Evolutionary conservation across 805 yeast genomes (phyloP), one percentile per base, ranked within the genome.

Genomic region (Candida sithepensis): DNA sequence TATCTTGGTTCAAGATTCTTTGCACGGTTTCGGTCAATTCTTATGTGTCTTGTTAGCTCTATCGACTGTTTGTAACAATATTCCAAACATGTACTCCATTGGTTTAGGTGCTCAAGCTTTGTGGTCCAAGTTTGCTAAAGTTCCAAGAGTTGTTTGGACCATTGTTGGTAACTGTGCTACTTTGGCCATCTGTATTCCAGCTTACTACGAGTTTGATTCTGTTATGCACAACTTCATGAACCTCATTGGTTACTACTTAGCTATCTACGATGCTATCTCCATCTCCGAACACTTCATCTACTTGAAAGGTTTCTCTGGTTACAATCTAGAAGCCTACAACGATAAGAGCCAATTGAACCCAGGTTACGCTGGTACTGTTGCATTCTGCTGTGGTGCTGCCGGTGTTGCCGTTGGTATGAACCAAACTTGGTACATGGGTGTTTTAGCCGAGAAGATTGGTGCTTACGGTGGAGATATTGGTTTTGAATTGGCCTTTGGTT

Each of bases 51-150:
- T 91, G 18, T 72, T 91, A 54, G 88, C 96, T 16, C 70, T 91
- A 55, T 88, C 96, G 28, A 88, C 96, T 28, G 85, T 91, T 48
- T 84, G 96, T 55, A 89, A 88, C 76, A 90, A 89, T 72, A 81
- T 90, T 67, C 97, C 97, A 68, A 90, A 89, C 74, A 83, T 89
- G 85, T 91, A 91, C 74, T 88, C 97, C 22, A 79, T 89, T 59
- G 91, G 89, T 37, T 75, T 91, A 62, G 83, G 90, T 55, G 89
- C 90, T 32, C 97, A 91, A 71, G 81, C 94, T 39, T 71, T 86
- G 59, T 86, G 92, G 86, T 79, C 85, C 47, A 81, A 79, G 53
- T 78, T 90, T 61, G 74, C 81, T 39, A 78, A 73, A 61, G 72
- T 91, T 49, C 97, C 97, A 61, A 81, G 97, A 75, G 77, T 85